Evolutionary conservation across 2,329 filamentous ascomycete species (phyloP).

Genomic region (Phyllosticta citribraziliensis): DNA sequence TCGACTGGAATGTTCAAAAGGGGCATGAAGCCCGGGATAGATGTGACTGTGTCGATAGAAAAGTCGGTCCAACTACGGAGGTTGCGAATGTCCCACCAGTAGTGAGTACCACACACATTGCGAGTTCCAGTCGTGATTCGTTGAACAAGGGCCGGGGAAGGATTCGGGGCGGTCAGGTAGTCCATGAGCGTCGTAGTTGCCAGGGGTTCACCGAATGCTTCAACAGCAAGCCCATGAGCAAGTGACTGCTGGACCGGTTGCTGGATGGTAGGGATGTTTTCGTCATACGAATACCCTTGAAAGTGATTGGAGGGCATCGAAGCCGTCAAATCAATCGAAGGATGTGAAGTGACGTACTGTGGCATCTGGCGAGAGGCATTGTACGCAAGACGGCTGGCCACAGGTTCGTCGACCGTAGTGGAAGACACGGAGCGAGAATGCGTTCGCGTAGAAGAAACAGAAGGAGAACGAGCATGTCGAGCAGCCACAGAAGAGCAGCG

Average conservation of each 20-base stretch:
- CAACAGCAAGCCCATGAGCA: slow-evolving; percentile 29
- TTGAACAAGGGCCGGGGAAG: slow-evolving; percentile 71
- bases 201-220: slow-evolving; percentile 25
- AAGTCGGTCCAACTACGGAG: slow-evolving; percentile 76
- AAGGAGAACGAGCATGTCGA: slow-evolving; percentile 29
- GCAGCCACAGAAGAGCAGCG: slow-evolving; percentile 27
- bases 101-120: slow-evolving; percentile 60
- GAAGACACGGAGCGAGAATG: slow-evolving; percentile 52
- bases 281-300: slow-evolving; percentile 11
- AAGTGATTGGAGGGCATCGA: slow-evolving; percentile 27
- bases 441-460: slow-evolving; percentile 29
- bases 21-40: slow-evolving; percentile 60
- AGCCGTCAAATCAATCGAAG: slow-evolving; percentile 30
- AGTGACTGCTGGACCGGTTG: slow-evolving; percentile 36
- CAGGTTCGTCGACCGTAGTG: slow-evolving; percentile 56
- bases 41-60: slow-evolving; percentile 59
- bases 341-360: slow-evolving; percentile 39
- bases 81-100: slow-evolving; percentile 94
- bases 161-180: slow-evolving; percentile 72
- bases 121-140: slow-evolving; percentile 63
- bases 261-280: slow-evolving; percentile 21
- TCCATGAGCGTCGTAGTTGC: slow-evolving; percentile 59
- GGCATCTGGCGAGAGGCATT: slow-evolving; percentile 76
- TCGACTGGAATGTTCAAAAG: slow-evolving; percentile 58
- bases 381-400: slow-evolving; percentile 64